A percentile compares a stretch with the other conserved stretches of the same genome.
Conservation (phyloP, 768 basidiomycete genomes). For the Daedalea quercina region DNA sequence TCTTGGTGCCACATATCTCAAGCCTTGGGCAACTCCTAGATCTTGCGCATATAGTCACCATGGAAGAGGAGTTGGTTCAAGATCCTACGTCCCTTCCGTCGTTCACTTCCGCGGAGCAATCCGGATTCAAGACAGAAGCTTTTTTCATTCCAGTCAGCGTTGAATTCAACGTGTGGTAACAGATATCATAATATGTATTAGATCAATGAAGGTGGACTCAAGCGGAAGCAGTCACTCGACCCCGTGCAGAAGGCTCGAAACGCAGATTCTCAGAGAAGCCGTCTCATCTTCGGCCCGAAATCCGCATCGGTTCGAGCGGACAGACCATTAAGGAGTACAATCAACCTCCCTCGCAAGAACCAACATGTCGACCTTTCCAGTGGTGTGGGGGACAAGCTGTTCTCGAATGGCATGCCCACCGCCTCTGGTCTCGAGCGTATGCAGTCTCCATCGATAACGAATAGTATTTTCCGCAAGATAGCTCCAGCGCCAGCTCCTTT, state of each 20-base stretch:
- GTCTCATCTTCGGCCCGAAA: slow-evolving; percentile 3
- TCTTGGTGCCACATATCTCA: not conserved
- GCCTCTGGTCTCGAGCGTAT: not conserved
- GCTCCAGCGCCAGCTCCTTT: not conserved
- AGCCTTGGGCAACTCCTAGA: not conserved
- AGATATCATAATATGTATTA: not conserved
- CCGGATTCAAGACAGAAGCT: not conserved
- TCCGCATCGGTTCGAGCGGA: slow-evolving; percentile 1
- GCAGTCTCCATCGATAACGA: not conserved
- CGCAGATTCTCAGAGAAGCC: slow-evolving; percentile 6
- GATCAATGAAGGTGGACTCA: not conserved
- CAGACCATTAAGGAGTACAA: not conserved
- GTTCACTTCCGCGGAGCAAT: not conserved
- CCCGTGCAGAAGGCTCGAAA: not conserved
- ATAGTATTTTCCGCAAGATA: not conserved
- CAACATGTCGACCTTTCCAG: not conserved
- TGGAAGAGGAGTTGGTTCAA: not conserved
- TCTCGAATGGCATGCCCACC: not conserved
- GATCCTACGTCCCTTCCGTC: not conserved
- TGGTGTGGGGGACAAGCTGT: not conserved
- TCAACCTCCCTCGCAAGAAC: not conserved
- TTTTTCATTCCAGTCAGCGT: not conserved
- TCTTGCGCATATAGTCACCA: slow-evolving; percentile 1
- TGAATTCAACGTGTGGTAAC: not conserved
- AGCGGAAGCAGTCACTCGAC: not conserved